These are phyloP conservation scores for Candida anutae DNA, from an alignment of 1,139 yeast species.

Conservation along the genomic window DNA sequence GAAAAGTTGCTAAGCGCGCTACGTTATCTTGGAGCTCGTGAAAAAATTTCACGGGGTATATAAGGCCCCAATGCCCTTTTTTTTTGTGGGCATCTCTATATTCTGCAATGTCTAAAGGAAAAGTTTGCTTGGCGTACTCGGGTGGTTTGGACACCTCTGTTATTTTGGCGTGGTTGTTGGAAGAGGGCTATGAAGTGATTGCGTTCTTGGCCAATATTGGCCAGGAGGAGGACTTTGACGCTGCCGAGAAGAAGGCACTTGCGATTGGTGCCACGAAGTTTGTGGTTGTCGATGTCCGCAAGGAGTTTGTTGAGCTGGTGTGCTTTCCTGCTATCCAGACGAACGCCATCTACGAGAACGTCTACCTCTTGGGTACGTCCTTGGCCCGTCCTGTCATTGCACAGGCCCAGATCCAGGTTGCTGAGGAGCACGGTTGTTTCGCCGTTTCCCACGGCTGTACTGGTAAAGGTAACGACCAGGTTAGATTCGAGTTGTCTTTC, in stretches of 20 bases:
- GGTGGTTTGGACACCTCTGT: slow-evolving; percentile 99
- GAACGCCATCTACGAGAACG: slow-evolving; percentile 96
- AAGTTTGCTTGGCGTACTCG: slow-evolving; percentile 97
- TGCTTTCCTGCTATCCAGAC: slow-evolving; percentile 95
- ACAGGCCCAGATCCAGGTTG: slow-evolving; percentile 94
- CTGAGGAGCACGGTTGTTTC: slow-evolving; percentile 94
- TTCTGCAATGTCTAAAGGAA: slow-evolving; percentile 78
- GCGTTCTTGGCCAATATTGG: slow-evolving; percentile 98
- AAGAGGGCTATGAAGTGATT: slow-evolving; percentile 94
- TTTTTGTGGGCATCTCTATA: slow-evolving; percentile 1
- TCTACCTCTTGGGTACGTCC: slow-evolving; percentile 91
- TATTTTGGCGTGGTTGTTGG: slow-evolving; percentile 95
- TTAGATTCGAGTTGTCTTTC: slow-evolving; percentile 92
- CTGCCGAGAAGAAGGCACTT: slow-evolving; percentile 92
- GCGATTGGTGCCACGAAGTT: slow-evolving; percentile 96
- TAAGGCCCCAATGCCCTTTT: slow-evolving; percentile 3
- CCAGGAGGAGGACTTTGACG: slow-evolving; percentile 98
- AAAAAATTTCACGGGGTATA: background rate
- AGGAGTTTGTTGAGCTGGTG: slow-evolving; percentile 88
- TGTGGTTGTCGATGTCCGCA: slow-evolving; percentile 89
- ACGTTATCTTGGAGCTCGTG: background rate
- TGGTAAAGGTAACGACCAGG: slow-evolving; percentile 99
- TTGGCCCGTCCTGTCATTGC: slow-evolving; percentile 98
- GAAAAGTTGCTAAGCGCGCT: slow-evolving; percentile 27
- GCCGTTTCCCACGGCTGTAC: slow-evolving; percentile 99